These are phyloP conservation scores for Penicillium turbatum DNA, from an alignment of 495 filamentous ascomycete genomes.

Conservation along the genomic window DNA sequence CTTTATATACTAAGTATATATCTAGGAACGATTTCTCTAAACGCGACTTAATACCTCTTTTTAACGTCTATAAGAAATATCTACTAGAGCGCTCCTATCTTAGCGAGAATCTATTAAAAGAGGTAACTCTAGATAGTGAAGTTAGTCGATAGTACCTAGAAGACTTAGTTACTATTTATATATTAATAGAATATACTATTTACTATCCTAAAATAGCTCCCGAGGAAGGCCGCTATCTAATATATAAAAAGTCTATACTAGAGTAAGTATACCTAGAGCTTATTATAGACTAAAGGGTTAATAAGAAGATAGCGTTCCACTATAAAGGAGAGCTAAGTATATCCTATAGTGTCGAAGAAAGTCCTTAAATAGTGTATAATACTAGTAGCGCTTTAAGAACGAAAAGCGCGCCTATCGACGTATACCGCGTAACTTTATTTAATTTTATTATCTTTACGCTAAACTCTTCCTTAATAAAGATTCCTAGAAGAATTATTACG, in stretches of 20 bases:
- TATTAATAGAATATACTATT: conserved; percentile 7
- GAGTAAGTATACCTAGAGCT: neutral
- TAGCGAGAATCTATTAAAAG: conserved; percentile 11
- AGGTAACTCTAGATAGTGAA: conserved; percentile 16
- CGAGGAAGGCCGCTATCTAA: conserved; percentile 9
- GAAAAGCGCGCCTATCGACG: conserved; percentile 18
- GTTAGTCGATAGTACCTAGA: conserved; percentile 13
- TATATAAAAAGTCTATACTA: conserved; percentile 7
- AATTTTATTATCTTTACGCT: conserved; percentile 20
- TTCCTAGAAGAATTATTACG: conserved; percentile 9
- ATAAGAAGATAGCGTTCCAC: conserved; percentile 9
- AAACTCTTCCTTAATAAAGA: conserved; percentile 6
- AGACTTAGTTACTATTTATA: conserved; percentile 19
- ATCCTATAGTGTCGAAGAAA: conserved; percentile 21
- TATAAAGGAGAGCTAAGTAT: conserved; percentile 17
- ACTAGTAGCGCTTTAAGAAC: conserved; percentile 23
- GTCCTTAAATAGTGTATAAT: conserved; percentile 14
- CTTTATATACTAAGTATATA: conserved; percentile 18
- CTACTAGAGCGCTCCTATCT: conserved; percentile 12
- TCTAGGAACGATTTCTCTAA: conserved; percentile 19
- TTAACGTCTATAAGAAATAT: conserved; percentile 21
- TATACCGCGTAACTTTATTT: conserved; percentile 12
- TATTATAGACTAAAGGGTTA: neutral
- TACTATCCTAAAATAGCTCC: conserved; percentile 16
- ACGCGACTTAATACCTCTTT: conserved; percentile 16